Percentiles rank a stretch among this genome's conserved stretches.
Conservation (phyloP, 78 protist genomes). For the Blattamonas nauphoetae region DNA sequence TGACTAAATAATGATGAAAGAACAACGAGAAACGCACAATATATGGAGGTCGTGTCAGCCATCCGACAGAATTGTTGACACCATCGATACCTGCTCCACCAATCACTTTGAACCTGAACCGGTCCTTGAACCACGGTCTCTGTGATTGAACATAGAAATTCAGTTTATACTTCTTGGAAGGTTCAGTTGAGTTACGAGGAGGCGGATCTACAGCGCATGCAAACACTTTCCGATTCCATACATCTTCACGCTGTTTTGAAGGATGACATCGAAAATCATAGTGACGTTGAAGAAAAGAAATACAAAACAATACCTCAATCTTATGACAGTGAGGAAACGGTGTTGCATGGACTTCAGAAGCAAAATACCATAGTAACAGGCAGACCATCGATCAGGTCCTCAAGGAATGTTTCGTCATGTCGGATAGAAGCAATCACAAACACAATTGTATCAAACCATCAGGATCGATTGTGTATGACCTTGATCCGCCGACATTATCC, state of each 20-base stretch:
- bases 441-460: not conserved
- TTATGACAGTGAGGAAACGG: not conserved
- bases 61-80: not conserved
- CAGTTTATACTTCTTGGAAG: not conserved
- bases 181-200: not conserved
- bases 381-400: too few species aligned
- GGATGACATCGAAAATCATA: not conserved
- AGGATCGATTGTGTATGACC: not conserved
- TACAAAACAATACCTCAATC: not conserved
- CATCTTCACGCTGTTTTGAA: not conserved
- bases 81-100: not conserved
- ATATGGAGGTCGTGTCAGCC: not conserved
- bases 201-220: not conserved
- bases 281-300: not conserved
- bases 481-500: not conserved
- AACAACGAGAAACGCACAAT: not conserved
- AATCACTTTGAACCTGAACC: not conserved
- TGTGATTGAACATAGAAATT: not conserved
- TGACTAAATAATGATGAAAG: not conserved
- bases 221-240: not conserved
- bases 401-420: too few species aligned
- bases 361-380: too few species aligned
- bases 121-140: not conserved
- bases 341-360: too few species aligned
- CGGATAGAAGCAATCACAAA: not conserved